phyloP scores from a whole-genome alignment of 805 yeast genomes.

The Ogataea neopini region DNA sequence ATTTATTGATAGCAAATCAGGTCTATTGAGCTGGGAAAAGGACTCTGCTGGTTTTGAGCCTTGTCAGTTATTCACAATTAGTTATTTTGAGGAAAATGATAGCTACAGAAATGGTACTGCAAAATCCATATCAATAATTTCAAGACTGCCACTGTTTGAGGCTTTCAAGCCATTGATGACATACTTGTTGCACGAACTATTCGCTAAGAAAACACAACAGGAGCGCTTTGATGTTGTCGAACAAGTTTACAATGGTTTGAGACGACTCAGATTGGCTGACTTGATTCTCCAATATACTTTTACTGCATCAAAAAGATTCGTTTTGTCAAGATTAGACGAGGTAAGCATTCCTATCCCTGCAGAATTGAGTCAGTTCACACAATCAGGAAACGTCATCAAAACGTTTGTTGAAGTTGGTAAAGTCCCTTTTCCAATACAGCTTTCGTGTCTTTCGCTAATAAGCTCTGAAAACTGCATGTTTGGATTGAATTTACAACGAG shows the following conservation, averaged over 20 bases:
- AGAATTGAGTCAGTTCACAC: constrained; percentile 14
- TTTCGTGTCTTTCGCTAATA: constrained; percentile 31
- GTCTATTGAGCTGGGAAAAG: constrained; percentile 20
- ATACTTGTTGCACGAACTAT: constrained; percentile 46
- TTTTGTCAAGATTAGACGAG: constrained; percentile 26
- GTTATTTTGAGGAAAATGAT: constrained; percentile 32
- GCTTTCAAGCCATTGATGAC: constrained; percentile 50
- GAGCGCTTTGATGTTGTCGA: constrained; percentile 11
- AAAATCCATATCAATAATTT: constrained; percentile 48
- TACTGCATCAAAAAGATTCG: constrained; percentile 20
- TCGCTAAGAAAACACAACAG: constrained; percentile 19
- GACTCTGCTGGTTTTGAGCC: constrained; percentile 15
- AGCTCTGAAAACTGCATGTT: constrained; percentile 28
- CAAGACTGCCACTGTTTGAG: constrained; percentile 45
- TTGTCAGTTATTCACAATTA: constrained; percentile 31
- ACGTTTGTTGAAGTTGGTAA: constrained; percentile 23
- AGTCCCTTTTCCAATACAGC: constrained; percentile 33
- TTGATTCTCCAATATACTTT: constrained; percentile 23
- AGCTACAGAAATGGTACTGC: constrained; percentile 43
- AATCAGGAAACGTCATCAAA: constrained; percentile 24
- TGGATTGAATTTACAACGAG: constrained; percentile 36
- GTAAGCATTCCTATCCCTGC: constrained; percentile 13
- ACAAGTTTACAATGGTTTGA: constrained; percentile 18
- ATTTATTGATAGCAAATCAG: constrained; percentile 32
- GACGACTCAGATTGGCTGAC: constrained; percentile 31